Evolutionary conservation across 441 rosid species (phyloP), one percentile per base, ranked within the genome.

Genomic region (Pelargonium fulgidum): DNA sequence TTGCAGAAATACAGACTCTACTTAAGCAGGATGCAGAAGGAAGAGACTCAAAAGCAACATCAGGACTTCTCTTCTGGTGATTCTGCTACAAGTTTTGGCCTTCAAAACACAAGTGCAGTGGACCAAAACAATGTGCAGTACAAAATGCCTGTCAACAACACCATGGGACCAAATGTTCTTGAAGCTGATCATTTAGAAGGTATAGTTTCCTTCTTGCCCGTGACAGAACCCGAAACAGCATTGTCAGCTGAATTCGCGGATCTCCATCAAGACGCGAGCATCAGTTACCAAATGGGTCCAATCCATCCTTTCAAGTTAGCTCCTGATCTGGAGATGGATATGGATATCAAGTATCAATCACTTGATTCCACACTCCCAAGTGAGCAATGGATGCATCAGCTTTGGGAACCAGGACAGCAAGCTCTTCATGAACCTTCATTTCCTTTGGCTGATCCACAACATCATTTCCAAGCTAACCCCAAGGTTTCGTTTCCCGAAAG

Each of bases 21-120:
- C 64, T 59, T 59, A 39, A 59, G 64, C 64, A 59, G 64, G 64
- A 59, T 59, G 64, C 64, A 59, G 39, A 59, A 59, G 64, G 64
- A 59, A 59, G 64, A 59, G 64, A 12, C 36, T 59, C 14, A 6
- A 24, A 59, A 59, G 64, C 64, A 59, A 22, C 14, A 59, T 26
- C 64, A 59, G 26, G 36, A 59, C 3, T 20, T 59, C 64, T 22
- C 64, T 22, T 9, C 6, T 11, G 8, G 1, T 22, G 64, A 22
- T 22, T 22, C 64, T 59, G 64, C 13, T 11, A 16, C 7, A 59
- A 24, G 64, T 22, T 59, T 59, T 59, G 64, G 64, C 14, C 64
- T 59, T 22, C n/a, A 59, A 22, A 22, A 22, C 9, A 20, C 12
- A 20, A 59, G 64, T 59, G 12, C 64, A 59, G 33, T 1, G 22